phyloP scores from a whole-genome alignment of 2,329 filamentous ascomycete species.

The Beauveria sp. region DNA sequence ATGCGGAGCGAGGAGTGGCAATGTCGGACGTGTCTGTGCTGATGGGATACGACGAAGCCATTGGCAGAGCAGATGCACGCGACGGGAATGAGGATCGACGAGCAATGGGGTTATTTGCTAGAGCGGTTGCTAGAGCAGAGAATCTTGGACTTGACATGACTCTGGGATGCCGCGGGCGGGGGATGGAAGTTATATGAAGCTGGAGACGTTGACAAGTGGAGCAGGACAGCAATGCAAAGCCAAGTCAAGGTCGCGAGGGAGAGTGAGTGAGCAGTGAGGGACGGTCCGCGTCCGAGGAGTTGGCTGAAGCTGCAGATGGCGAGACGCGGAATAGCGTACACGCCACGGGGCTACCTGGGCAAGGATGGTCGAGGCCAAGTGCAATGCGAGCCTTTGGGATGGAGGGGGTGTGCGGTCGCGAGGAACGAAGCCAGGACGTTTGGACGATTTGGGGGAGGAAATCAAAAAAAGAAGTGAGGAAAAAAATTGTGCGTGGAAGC shows the following conservation, averaged over 20 bases:
- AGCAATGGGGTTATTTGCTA: conserved; percentile 14
- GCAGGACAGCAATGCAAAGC: background rate
- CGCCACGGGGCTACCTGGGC: background rate
- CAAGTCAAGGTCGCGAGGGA: background rate
- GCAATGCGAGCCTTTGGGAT: background rate
- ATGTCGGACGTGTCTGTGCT: conserved; percentile 43
- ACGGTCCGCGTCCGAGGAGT: conserved; percentile 9
- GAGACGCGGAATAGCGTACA: conserved; percentile 2
- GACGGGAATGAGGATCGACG: conserved; percentile 8
- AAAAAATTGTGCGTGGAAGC: background rate
- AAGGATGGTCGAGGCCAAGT: background rate
- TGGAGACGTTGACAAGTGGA: conserved; percentile 2
- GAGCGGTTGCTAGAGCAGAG: conserved; percentile 4
- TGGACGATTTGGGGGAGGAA: conserved; percentile 1
- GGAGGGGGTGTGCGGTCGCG: background rate
- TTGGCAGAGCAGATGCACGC: conserved; percentile 11
- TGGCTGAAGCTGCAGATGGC: background rate
- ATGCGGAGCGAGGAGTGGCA: conserved; percentile 47
- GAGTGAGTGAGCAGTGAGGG: background rate
- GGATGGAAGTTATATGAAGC: conserved; percentile 9
- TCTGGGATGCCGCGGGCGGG: background rate
- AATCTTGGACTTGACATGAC: conserved; percentile 12
- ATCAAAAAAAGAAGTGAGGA: background rate
- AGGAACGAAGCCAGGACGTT: conserved; percentile 7
- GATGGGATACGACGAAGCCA: conserved; percentile 23